Percentiles rank a stretch among this genome's conserved stretches.
Evolutionary conservation across 208 protist species (phyloP).

Genomic region (Leishmania amazonensis): DNA sequence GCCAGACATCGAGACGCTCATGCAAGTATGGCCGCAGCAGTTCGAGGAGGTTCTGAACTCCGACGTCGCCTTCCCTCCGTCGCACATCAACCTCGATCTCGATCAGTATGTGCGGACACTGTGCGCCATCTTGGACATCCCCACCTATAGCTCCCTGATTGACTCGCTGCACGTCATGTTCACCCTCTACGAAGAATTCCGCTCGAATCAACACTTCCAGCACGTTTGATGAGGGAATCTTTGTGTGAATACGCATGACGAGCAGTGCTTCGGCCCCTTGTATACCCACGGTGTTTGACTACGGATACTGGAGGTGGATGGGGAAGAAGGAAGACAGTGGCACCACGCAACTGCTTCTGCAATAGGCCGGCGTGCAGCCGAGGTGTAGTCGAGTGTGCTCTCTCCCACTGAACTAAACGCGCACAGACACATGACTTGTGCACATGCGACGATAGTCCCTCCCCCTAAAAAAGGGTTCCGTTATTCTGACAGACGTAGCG

Average conservation of each 20-base stretch:
- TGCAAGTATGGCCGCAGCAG: slow-evolving; percentile 95
- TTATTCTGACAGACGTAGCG: not conserved
- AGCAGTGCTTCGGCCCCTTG: not conserved
- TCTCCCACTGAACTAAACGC: not conserved
- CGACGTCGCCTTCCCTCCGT: slow-evolving; percentile 85
- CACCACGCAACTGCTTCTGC: not conserved
- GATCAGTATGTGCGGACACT: slow-evolving; percentile 94
- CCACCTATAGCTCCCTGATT: slow-evolving; percentile 96
- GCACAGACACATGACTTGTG: not conserved
- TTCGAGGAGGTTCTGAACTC: slow-evolving; percentile 96
- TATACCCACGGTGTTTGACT: not conserved
- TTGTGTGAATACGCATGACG: not conserved
- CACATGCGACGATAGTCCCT: not conserved
- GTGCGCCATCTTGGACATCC: slow-evolving; percentile 97
- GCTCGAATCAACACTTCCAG: slow-evolving; percentile 94
- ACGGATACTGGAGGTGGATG: not conserved
- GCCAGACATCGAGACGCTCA: slow-evolving; percentile 95
- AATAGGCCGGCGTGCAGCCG: too few relatives aligned
- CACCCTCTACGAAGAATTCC: slow-evolving; percentile 97
- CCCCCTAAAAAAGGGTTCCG: not conserved
- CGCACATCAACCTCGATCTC: slow-evolving; percentile 93
- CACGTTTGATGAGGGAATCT: slow-evolving; percentile 36
- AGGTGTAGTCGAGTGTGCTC: not conserved
- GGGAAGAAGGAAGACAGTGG: not conserved
- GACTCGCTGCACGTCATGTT: slow-evolving; percentile 98